These are phyloP conservation scores for Akebia trifoliata DNA, from an alignment of 164 flowering plant species.

Conservation along the genomic window DNA sequence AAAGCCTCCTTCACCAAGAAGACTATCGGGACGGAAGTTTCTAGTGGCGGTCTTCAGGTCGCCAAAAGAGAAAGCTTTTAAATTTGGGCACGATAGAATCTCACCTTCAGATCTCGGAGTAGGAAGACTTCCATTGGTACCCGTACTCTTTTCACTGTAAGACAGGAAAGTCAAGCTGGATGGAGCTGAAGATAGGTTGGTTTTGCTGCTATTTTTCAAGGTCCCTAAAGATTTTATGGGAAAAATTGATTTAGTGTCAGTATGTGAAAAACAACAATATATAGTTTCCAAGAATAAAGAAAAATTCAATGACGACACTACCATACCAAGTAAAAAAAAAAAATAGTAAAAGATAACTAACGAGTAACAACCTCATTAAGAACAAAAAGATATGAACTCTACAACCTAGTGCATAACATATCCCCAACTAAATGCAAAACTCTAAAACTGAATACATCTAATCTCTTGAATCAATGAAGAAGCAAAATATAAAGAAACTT, in stretches of 20 bases:
- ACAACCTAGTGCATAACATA: too few species aligned
- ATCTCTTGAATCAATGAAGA: too few species aligned
- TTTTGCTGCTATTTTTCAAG: slow-evolving; percentile 35
- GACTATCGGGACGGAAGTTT: slow-evolving; percentile 78
- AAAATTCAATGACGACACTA: not conserved
- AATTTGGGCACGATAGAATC: slow-evolving; percentile 55
- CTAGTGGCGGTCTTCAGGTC: slow-evolving; percentile 77
- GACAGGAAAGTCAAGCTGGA: slow-evolving; percentile 40
- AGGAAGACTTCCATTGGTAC: slow-evolving; percentile 29
- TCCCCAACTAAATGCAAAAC: too few species aligned
- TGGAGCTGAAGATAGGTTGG: slow-evolving; percentile 36
- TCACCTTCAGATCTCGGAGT: slow-evolving; percentile 71
- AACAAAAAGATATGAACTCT: too few species aligned
- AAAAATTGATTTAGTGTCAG: not conserved
- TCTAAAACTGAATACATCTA: too few species aligned
- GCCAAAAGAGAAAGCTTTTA: slow-evolving; percentile 61
- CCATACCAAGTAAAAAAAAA: not conserved
- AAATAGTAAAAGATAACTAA: too few species aligned
- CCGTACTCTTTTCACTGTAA: slow-evolving; percentile 17
- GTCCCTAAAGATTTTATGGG: slow-evolving; percentile 26
- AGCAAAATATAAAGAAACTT: too few species aligned
- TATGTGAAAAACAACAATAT: not conserved
- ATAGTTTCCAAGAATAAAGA: not conserved
- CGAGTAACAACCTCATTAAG: too few species aligned
- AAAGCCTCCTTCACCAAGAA: slow-evolving; percentile 90